phyloP scores from a whole-genome alignment of 306 rosid species.

The Lagenaria siceraria region DNA sequence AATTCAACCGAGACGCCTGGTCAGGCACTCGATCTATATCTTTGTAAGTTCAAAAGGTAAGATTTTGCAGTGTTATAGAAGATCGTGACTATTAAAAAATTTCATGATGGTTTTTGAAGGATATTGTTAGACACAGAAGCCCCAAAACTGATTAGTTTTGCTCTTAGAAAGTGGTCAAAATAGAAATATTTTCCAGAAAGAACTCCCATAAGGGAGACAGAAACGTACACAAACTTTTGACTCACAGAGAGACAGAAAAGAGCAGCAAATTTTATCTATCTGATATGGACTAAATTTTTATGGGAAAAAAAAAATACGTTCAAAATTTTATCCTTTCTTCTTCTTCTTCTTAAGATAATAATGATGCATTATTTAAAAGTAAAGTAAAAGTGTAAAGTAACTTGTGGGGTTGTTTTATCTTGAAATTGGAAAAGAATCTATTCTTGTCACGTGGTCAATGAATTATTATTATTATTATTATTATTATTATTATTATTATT shows the following conservation, averaged over 20 bases:
- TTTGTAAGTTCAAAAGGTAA: neutral
- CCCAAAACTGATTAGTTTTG: neutral
- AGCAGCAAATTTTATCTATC: neutral
- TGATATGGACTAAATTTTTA: neutral
- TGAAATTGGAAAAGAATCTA: neutral
- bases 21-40: neutral
- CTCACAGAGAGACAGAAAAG: neutral
- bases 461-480: no score
- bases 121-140: neutral
- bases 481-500: no score
- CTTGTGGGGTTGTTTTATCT: neutral
- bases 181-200: neutral
- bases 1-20: neutral
- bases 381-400: neutral
- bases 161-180: slow-evolving; percentile 5
- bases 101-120: neutral
- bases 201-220: neutral
- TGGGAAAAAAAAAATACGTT: neutral
- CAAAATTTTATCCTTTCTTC: neutral
- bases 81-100: neutral
- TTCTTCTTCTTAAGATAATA: neutral
- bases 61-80: neutral
- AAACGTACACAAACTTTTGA: slow-evolving; percentile 1
- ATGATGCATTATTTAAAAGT: neutral
- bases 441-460: neutral